Evolutionary conservation across 805 yeast species (phyloP).

Genomic region (Teunomyces aglyptinius): DNA sequence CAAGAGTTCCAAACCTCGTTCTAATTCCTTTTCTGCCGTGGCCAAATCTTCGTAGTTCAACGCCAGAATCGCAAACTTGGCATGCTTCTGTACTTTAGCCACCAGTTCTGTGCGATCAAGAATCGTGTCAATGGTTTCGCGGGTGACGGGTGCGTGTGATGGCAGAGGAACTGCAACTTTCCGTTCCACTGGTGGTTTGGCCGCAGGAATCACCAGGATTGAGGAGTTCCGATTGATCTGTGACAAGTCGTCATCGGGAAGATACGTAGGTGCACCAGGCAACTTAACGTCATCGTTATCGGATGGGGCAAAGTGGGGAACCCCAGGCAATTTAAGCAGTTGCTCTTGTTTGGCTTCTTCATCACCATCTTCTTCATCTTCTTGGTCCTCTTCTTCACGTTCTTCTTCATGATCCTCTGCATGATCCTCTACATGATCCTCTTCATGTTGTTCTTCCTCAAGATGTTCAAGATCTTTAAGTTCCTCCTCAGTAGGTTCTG

Average conservation of each 20-base stretch:
- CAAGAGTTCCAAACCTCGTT: slow-evolving; percentile 50
- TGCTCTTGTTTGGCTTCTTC: too few relatives aligned
- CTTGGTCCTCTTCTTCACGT: background rate
- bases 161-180: background rate
- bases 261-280: slow-evolving; percentile 43
- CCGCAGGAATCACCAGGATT: slow-evolving; percentile 30
- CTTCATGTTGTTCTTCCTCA: background rate
- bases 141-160: slow-evolving; percentile 9
- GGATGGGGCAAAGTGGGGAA: slow-evolving; percentile 35
- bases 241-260: slow-evolving; percentile 39
- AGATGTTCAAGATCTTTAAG: slow-evolving; percentile 5
- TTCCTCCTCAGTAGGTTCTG: slow-evolving; percentile 21
- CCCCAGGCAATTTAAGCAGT: slow-evolving; percentile 42
- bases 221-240: slow-evolving; percentile 38
- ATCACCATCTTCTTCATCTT: background rate
- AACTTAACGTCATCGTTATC: slow-evolving; percentile 25
- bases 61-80: slow-evolving; percentile 77
- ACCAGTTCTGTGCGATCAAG: slow-evolving; percentile 56
- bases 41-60: slow-evolving; percentile 70
- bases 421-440: background rate
- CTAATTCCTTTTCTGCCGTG: slow-evolving; percentile 65
- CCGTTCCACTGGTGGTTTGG: background rate
- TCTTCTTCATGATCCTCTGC: background rate
- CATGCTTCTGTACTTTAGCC: slow-evolving; percentile 60
- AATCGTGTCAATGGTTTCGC: slow-evolving; percentile 47